Base-by-base conservation (phyloP, 345 rosid species). In the Odontarrhena argentea region DNA sequence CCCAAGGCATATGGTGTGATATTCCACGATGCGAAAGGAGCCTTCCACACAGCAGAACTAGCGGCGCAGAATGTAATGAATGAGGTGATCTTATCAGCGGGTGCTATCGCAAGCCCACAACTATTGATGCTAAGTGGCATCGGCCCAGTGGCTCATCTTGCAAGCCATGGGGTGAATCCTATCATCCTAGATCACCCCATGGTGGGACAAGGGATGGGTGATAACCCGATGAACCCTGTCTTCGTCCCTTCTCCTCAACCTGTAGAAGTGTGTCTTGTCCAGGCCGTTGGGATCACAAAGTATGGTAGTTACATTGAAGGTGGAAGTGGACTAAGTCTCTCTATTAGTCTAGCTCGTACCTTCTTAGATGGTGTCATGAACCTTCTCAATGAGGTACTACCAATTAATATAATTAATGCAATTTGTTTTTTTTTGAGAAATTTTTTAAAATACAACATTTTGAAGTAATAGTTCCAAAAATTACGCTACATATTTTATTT, bases 51-150 rank as follows among this genome's bases (percentile, higher is more conserved):
- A 36, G 92, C 87, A 1, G 68, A 75, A 55, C 58, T 84, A 64
- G 70, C 37, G 3, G 52, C 37, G 2, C 44, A 50, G 8, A 47
- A 75, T 32, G 5, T 53, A 1, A 70, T 26, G 73, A 87, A 60
- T 55, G 98, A 92, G 79, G 71, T 87, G 25, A 83, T 89, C 14
- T 6, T 86, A 54, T 73, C 98, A 3, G 95, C 95, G 0, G 96
- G 98, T 3, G 95, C 98, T 12, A 10, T 89, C 0, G 91, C 93
- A 11, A 89, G 93, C 76, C 96, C 93, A 5, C 91, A 86, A 12
- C 40, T 85, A 8, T 46, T 89, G 58, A 79, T 88, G 92, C 42
- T 88, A 10, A 88, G 90, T 37, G 90, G 90, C 0, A 51, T 88
- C n/a, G 96, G 88, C 15, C 92, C 92, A 0, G 49, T 36, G 7